Conservation (phyloP, 2,329 filamentous ascomycete species). For the Botrytis fabae region DNA sequence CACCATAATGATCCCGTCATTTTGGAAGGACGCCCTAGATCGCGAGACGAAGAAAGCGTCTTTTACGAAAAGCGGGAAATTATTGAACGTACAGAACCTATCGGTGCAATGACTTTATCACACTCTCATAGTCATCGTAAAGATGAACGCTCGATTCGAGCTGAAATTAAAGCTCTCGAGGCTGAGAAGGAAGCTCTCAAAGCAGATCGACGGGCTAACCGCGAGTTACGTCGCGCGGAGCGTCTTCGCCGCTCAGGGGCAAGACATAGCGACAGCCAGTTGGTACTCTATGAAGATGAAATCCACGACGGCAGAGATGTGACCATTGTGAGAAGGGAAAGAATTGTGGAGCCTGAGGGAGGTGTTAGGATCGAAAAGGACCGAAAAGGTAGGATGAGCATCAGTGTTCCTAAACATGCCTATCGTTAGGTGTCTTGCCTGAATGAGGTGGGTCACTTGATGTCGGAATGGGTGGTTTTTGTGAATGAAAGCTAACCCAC, state of each 20-base stretch:
- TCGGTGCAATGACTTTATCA: conserved; percentile 47
- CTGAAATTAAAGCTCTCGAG: conserved; percentile 72
- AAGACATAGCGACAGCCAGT: conserved; percentile 58
- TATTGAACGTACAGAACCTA: conserved; percentile 36
- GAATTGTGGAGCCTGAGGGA: conserved; percentile 58
- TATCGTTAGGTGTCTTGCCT: conserved; percentile 46
- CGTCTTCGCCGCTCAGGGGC: conserved; percentile 55
- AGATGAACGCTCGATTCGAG: conserved; percentile 60
- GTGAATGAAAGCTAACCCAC: conserved; percentile 30
- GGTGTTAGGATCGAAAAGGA: conserved; percentile 77
- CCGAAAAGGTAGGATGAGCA: conserved; percentile 92
- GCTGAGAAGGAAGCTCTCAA: conserved; percentile 60
- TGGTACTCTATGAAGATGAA: conserved; percentile 61
- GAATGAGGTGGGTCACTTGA: conserved; percentile 35
- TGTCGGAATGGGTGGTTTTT: conserved; percentile 27
- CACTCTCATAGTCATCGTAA: conserved; percentile 43
- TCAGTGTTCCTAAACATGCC: conserved; percentile 71
- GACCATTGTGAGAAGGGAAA: conserved; percentile 52
- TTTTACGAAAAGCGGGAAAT: conserved; percentile 33
- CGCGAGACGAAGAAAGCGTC: conserved; percentile 31
- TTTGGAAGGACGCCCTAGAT: conserved; percentile 43
- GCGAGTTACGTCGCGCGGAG: conserved; percentile 47
- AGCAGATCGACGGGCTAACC: conserved; percentile 54
- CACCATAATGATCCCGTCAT: conserved; percentile 45
- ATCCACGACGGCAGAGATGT: conserved; percentile 47